phyloP scores from a whole-genome alignment of 2,329 filamentous ascomycete genomes.

The Ophiostoma ips region DNA sequence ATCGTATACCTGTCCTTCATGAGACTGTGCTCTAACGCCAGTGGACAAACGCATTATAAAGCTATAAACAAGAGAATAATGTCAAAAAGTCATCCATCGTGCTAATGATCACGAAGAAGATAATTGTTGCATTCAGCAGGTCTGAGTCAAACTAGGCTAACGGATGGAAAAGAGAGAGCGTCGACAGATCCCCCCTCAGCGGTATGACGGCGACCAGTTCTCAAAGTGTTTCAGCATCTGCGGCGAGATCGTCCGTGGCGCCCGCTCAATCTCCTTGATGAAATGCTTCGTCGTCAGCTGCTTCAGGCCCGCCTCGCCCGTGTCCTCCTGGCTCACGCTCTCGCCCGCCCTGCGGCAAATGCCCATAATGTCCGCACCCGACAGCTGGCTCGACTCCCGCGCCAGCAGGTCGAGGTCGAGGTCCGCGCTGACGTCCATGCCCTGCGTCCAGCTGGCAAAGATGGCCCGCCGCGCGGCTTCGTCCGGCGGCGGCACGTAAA shows the following conservation, averaged over 20 bases:
- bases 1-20: too few species aligned
- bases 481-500: slow-evolving; percentile 78
- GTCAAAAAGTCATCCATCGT: too few species aligned
- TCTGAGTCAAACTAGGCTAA: too few species aligned
- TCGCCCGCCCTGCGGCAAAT: slow-evolving; percentile 34
- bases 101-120: too few species aligned
- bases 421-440: slow-evolving; percentile 44
- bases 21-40: too few species aligned
- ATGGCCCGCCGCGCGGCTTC: slow-evolving; percentile 61
- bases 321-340: slow-evolving; percentile 19
- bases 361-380: slow-evolving; percentile 64
- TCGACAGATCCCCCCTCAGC: too few species aligned
- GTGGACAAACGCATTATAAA: too few species aligned
- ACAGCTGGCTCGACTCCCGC: slow-evolving; percentile 56
- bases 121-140: too few species aligned
- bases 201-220: slow-evolving; percentile 21
- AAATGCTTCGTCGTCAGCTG: slow-evolving; percentile 25
- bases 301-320: slow-evolving; percentile 16
- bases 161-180: too few species aligned
- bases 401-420: slow-evolving; percentile 55
- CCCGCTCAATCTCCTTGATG: slow-evolving; percentile 15
- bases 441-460: slow-evolving; percentile 50
- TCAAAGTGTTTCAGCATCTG: slow-evolving; percentile 23
- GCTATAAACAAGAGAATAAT: too few species aligned
- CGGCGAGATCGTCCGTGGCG: slow-evolving; percentile 25